A percentile compares a stretch with the other conserved stretches of the same genome.
These are phyloP conservation scores for Aureobasidium sp. DNA, from an alignment of 2,329 filamentous ascomycete species.

Conservation along the genomic window DNA sequence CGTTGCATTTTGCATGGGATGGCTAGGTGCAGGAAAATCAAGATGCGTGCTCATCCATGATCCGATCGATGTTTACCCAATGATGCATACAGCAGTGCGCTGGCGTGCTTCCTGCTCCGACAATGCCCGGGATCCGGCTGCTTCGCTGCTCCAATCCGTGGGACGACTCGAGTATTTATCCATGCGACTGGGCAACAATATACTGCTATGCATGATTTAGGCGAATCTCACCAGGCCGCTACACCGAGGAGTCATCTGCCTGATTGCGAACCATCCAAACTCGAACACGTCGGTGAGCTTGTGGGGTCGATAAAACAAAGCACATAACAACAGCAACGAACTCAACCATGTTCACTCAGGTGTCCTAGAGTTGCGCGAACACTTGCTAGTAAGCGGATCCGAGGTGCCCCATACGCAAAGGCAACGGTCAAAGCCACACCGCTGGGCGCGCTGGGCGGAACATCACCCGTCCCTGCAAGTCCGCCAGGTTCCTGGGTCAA, in stretches of 20 bases:
- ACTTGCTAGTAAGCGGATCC: constrained; percentile 15
- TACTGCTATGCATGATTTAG: constrained; percentile 7
- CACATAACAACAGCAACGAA: constrained; percentile 7
- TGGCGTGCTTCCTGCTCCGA: constrained; percentile 6
- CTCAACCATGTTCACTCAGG: constrained; percentile 10
- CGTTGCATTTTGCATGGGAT: constrained; percentile 5
- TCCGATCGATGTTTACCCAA: not conserved
- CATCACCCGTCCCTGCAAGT: not conserved
- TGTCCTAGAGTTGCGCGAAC: constrained; percentile 5
- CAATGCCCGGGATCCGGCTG: not conserved
- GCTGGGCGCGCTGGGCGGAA: constrained; percentile 12
- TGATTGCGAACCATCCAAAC: not conserved
- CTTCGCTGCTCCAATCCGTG: not conserved
- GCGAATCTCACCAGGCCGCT: not conserved
- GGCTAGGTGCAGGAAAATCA: not conserved
- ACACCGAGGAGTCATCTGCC: constrained; percentile 7
- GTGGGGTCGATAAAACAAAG: not conserved
- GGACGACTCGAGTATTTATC: not conserved
- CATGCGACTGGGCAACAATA: not conserved
- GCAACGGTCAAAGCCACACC: constrained; percentile 15
- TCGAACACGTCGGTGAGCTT: constrained; percentile 6
- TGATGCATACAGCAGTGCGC: not conserved
- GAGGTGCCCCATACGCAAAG: constrained; percentile 5
- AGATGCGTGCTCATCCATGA: not conserved
- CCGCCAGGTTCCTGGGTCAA: constrained; percentile 13